Conservation (phyloP, 805 yeast genomes). For the Candida tammaniensis region DNA sequence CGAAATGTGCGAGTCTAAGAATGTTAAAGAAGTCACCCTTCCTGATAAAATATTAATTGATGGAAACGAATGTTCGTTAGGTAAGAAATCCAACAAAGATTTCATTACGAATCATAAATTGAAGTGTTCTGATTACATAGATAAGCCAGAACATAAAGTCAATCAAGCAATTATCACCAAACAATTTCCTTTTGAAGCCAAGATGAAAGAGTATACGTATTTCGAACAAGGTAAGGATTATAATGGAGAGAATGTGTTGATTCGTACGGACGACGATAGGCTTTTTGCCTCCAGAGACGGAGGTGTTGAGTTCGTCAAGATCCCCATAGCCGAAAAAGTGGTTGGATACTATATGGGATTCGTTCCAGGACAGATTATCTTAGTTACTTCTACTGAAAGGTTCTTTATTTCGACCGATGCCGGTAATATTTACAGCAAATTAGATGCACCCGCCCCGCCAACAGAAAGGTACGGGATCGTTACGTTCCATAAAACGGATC, state of each 20-base stretch:
- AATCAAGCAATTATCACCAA: constrained; percentile 32
- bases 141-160: constrained; percentile 10
- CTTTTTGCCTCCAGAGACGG: constrained; percentile 61
- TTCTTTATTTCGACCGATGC: constrained; percentile 67
- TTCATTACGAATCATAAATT: constrained; percentile 26
- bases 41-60: constrained; percentile 42
- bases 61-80: constrained; percentile 43
- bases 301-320: constrained; percentile 39
- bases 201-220: constrained; percentile 55
- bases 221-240: constrained; percentile 47
- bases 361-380: constrained; percentile 53
- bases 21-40: constrained; percentile 21
- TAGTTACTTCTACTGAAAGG: constrained; percentile 46
- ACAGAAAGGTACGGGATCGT: constrained; percentile 38
- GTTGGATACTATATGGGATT: constrained; percentile 48
- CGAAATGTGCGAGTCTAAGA: constrained; percentile 21
- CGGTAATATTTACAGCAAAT: constrained; percentile 51
- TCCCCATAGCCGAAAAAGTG: constrained; percentile 31
- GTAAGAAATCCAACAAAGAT: constrained; percentile 20
- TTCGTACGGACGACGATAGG: constrained; percentile 50
- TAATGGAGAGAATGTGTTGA: constrained; percentile 47
- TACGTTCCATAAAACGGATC: constrained; percentile 59
- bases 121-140: constrained; percentile 32
- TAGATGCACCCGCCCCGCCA: constrained; percentile 52
- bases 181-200: constrained; percentile 48